Conservation (phyloP, 352 stramenopile genomes). For the Pythium oligandrum region DNA sequence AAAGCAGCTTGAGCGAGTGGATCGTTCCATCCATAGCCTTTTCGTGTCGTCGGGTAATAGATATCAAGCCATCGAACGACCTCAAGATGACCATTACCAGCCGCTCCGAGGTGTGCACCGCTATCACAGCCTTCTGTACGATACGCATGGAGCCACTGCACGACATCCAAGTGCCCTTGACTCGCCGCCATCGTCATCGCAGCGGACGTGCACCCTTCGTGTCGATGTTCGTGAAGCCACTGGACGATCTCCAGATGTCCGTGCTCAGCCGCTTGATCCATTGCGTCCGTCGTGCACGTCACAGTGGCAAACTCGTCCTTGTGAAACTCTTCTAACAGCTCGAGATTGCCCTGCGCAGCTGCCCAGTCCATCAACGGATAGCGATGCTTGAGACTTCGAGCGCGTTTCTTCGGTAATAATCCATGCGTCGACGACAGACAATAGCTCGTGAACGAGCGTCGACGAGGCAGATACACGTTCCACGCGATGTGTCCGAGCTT, state of each 20-base stretch:
- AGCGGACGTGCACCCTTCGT: neutral
- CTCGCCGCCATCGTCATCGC: neutral
- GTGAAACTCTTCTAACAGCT: slow-evolving; percentile 3
- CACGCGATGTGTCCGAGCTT: slow-evolving; percentile 6
- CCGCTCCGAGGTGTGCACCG: slow-evolving; percentile 2
- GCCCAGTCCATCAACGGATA: slow-evolving; percentile 13
- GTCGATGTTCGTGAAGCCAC: slow-evolving; percentile 6
- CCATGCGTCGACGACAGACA: neutral
- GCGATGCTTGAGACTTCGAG: slow-evolving; percentile 1
- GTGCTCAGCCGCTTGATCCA: slow-evolving; percentile 7
- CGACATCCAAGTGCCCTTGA: slow-evolving; percentile 10
- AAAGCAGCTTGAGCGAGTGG: too few species aligned
- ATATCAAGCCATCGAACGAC: slow-evolving; percentile 5
- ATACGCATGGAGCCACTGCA: slow-evolving; percentile 8
- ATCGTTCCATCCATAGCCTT: too few species aligned
- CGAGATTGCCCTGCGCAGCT: slow-evolving; percentile 2
- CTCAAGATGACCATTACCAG: slow-evolving; percentile 1
- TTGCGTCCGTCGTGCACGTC: slow-evolving; percentile 7
- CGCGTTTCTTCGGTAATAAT: neutral
- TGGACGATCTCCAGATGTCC: slow-evolving; percentile 14
- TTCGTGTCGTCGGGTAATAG: neutral
- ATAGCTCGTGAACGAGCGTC: slow-evolving; percentile 3
- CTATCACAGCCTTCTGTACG: slow-evolving; percentile 1
- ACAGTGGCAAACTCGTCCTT: neutral
- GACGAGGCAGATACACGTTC: slow-evolving; percentile 4